Conservation (phyloP, 805 yeast genomes). For the Kodamaea kaohsiungensis region DNA sequence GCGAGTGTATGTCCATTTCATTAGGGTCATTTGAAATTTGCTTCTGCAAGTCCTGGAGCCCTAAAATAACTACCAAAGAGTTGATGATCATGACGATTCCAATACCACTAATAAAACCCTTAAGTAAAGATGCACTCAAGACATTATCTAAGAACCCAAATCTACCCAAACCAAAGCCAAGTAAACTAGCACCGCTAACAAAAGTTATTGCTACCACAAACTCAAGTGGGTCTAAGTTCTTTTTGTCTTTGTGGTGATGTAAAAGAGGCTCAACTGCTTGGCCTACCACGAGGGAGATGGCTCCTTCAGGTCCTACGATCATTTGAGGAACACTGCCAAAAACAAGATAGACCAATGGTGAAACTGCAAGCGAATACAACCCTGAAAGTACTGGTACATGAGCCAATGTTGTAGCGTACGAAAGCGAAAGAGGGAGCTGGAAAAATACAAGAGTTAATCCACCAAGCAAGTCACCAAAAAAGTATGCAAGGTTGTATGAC, state of each 20-base stretch:
- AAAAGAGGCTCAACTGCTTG: slow-evolving; percentile 46
- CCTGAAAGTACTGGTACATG: slow-evolving; percentile 45
- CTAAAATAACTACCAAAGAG: slow-evolving; percentile 71
- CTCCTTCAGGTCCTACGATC: slow-evolving; percentile 49
- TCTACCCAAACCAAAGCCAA: slow-evolving; percentile 61
- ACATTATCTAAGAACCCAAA: slow-evolving; percentile 41
- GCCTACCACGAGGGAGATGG: slow-evolving; percentile 48
- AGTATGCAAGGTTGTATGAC: slow-evolving; percentile 39
- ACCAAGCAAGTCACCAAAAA: slow-evolving; percentile 69
- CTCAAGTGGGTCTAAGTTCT: slow-evolving; percentile 41
- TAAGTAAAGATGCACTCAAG: slow-evolving; percentile 39
- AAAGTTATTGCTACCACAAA: slow-evolving; percentile 69
- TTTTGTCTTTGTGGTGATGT: slow-evolving; percentile 33
- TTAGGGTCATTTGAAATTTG: slow-evolving; percentile 36
- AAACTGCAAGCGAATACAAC: slow-evolving; percentile 36
- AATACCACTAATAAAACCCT: slow-evolving; percentile 46
- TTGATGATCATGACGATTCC: slow-evolving; percentile 53
- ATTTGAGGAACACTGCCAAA: slow-evolving; percentile 49
- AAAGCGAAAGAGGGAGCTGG: slow-evolving; percentile 78
- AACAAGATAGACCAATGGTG: slow-evolving; percentile 41
- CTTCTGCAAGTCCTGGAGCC: slow-evolving; percentile 50
- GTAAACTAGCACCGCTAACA: slow-evolving; percentile 69
- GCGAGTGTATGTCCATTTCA: slow-evolving; percentile 50
- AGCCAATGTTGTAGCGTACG: slow-evolving; percentile 44
- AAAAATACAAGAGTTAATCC: slow-evolving; percentile 88